These are phyloP conservation scores for Chlamydomonas asymmetrica DNA, from an alignment of 139 green algal species.

Conservation along the genomic window DNA sequence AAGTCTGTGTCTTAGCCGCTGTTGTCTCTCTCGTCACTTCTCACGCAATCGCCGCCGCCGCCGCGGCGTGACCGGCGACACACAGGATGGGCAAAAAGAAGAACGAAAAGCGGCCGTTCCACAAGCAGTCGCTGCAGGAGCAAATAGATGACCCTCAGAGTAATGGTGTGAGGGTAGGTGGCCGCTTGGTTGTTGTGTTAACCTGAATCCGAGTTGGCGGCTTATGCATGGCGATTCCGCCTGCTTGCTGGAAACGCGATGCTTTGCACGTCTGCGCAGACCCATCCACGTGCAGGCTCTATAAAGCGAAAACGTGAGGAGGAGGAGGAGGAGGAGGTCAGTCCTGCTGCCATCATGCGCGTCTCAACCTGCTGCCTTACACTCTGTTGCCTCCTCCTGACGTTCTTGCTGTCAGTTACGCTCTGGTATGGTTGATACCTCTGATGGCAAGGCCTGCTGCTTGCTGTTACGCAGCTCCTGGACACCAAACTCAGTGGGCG, in stretches of 20 bases:
- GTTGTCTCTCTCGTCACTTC: too few relatives aligned
- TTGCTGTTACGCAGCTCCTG: slow-evolving; percentile 40
- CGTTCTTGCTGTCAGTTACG: too few relatives aligned
- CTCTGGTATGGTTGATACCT: too few relatives aligned
- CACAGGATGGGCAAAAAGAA: neutral
- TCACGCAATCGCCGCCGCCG: neutral
- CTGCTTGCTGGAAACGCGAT: too few relatives aligned
- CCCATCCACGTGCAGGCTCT: slow-evolving; percentile 44
- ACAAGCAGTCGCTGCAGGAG: slow-evolving; percentile 67
- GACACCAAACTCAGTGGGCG: slow-evolving; percentile 58
- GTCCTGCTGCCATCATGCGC: too few relatives aligned
- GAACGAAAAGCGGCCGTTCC: slow-evolving; percentile 28
- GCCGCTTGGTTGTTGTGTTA: too few relatives aligned
- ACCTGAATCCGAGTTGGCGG: too few relatives aligned
- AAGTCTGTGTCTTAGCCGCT: too few relatives aligned
- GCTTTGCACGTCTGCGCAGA: slow-evolving; percentile 43
- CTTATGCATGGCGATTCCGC: too few relatives aligned
- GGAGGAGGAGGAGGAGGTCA: slow-evolving; percentile 35
- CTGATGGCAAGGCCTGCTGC: neutral
- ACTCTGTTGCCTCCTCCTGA: neutral
- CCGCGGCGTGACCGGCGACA: neutral
- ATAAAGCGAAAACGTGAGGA: slow-evolving; percentile 45
- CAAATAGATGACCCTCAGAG: slow-evolving; percentile 65
- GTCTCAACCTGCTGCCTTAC: neutral
- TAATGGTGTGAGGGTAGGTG: slow-evolving; percentile 68